These are phyloP conservation scores for Plasmodium cynomolgi DNA, from an alignment of 169 alveolate species.

Conservation along the genomic window DNA sequence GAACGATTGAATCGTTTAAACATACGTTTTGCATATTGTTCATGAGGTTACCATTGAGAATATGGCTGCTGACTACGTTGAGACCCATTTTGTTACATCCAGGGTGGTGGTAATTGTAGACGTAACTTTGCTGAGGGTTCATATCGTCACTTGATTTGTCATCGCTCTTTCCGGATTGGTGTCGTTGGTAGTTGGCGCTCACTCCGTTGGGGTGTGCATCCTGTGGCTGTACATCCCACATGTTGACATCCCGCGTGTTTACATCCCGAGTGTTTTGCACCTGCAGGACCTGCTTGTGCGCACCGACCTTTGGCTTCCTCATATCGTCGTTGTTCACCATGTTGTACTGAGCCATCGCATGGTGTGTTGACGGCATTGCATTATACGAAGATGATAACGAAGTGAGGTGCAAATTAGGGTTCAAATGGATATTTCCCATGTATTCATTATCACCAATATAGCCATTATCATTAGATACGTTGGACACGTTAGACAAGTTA, in stretches of 20 bases:
- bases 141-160: constrained; percentile 22
- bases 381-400: not conserved
- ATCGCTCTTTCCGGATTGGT: constrained; percentile 8
- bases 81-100: not conserved
- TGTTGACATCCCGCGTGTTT: not conserved
- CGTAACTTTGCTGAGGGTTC: constrained; percentile 18
- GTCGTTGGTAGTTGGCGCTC: not conserved
- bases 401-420: not conserved
- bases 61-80: not conserved
- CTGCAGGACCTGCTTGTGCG: constrained; percentile 9
- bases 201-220: not conserved
- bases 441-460: not conserved
- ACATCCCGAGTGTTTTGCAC: not conserved
- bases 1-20: not conserved
- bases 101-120: constrained; percentile 9
- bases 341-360: not conserved
- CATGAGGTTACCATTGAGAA: not conserved
- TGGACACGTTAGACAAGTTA: not conserved
- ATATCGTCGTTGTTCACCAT: constrained; percentile 2
- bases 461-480: not conserved
- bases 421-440: constrained; percentile 7
- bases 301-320: not conserved
- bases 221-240: not conserved
- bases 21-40: constrained; percentile 1
- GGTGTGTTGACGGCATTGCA: not conserved